A percentile compares a stretch with the other conserved stretches of the same genome.
Conservation (phyloP, 169 alveolate genomes). For the Babesia divergens region DNA sequence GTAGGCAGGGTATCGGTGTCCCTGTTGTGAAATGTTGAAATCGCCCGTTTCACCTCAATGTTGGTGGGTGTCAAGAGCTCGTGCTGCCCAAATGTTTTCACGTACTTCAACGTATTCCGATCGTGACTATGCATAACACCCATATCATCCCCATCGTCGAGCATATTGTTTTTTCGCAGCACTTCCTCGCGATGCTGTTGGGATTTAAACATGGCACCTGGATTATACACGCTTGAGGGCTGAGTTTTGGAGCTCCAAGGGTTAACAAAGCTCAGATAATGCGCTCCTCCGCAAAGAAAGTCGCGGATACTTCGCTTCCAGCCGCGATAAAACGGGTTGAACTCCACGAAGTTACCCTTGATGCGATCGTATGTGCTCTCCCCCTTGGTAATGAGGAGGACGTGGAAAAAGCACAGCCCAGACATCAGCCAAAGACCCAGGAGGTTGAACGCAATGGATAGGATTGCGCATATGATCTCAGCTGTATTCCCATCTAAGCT, state of each 20-base stretch:
- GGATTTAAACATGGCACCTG: slow-evolving; percentile 52
- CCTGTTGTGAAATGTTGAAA: not conserved
- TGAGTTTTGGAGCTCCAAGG: not conserved
- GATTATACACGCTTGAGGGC: slow-evolving; percentile 6
- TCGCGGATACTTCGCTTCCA: slow-evolving; percentile 10
- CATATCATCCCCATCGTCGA: not conserved
- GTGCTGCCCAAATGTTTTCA: slow-evolving; percentile 10
- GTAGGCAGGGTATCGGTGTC: not conserved
- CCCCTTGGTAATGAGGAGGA: slow-evolving; percentile 61
- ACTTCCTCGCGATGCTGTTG: slow-evolving; percentile 15
- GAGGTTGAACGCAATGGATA: slow-evolving; percentile 33
- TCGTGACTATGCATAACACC: slow-evolving; percentile 8
- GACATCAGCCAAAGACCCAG: slow-evolving; percentile 72
- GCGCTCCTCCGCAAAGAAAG: not conserved
- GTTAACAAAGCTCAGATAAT: not conserved
- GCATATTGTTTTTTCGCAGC: not conserved
- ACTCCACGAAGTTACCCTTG: slow-evolving; percentile 70
- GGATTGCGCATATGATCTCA: slow-evolving; percentile 52
- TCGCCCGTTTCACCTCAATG: not conserved
- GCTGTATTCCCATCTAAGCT: slow-evolving; percentile 17
- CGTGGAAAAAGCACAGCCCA: slow-evolving; percentile 78
- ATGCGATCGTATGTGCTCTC: slow-evolving; percentile 79
- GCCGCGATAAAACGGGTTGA: slow-evolving; percentile 73
- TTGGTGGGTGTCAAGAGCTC: not conserved
- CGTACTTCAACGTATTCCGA: slow-evolving; percentile 13